Base-by-base conservation (phyloP, 192 early-diverging fungal species). In the Rhizoclosmatium globosum region DNA sequence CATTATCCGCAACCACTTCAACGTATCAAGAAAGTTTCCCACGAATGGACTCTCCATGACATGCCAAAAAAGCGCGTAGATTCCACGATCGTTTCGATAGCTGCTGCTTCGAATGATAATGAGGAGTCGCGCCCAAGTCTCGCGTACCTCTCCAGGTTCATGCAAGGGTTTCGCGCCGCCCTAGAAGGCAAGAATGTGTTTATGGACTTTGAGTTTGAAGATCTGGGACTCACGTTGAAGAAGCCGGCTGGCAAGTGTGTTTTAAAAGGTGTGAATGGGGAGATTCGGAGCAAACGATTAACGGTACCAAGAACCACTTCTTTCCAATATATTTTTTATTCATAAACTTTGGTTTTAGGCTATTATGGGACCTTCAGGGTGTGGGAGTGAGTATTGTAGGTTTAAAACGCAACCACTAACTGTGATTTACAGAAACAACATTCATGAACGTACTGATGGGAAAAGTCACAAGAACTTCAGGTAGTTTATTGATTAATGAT, bases 151-250 rank as follows among this genome's bases (percentile, higher is more conserved):
- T 17, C 41, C 41, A 48, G 60, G 60, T 62, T 62, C 23, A 62
- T 62, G 60, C 19, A 39, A 19, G 60, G 23, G 9, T 62, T 62
- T 21, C 9, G 60, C 9, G 21, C 21, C 23, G 60, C 76, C 2
- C 41, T 68, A 4, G 68, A 78, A 42, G 77, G 68, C 9, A 69
- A 71, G 42, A 57, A 78, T 61, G 44, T 78, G n/a, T 69, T 53
- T 39, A 71, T 93, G 71, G 89, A 93, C 68, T 89, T 94, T 68
- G 47, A 81, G 39, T 90, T 89, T 77, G 81, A 85, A 46, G 84
- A 88, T 61, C 70, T 89, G 44, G 83, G 86, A 3, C 58, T 85
- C 3, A 77, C 38, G 38, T 66, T 88, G 13, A 71, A 82, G 57
- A 79, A 74, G 64, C 31, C 31, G 31, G 76, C 71, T 69, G 88